Base-by-base conservation (phyloP, 805 yeast genomes). In the Maudiozyma barnettii region DNA sequence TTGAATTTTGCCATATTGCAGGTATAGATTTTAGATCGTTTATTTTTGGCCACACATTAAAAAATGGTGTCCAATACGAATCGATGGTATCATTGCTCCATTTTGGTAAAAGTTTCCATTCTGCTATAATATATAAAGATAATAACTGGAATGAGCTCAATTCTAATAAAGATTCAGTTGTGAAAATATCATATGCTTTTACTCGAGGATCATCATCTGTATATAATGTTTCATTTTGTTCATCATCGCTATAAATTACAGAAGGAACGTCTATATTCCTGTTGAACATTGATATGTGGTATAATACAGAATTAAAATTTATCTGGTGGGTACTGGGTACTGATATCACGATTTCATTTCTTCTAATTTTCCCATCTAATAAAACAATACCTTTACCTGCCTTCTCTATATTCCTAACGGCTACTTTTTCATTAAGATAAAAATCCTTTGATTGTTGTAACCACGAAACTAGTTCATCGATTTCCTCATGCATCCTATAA, bases 51-150 rank as follows among this genome's bases (percentile, higher is more conserved):
- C 87, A 71, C 52, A 78, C 74, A 31, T 74, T 72, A 10, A 86
- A 61, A 59, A 86, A 86, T 0, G 87, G 86, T 39, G 61, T 58
- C 95, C 95, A 87, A 57, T 71, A 79, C 1, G 84, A 77, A 2
- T 51, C 51, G 0, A 48, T 35, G 5, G 16, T 8, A 26, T 50
- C 46, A 7, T 48, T 31, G 5, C 57, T 50, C 64, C 60, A 59
- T 16, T 39, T 10, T 0, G 65, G 65, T 16, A 64, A 43, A 2
- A 64, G 31, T 10, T 48, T 31, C 61, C 61, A 57, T 50, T 64
- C 68, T 4, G 58, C 56, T 18, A 64, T 14, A 36, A 63, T 53
- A 44, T 70, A 84, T 47, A 82, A 54, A 0, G 78, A 55, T 6
- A 82, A 54, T 36, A 83, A 57, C 61, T 83, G 90, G 57, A 81